Base-by-base conservation (phyloP, 2,329 filamentous ascomycete species). In the Colletotrichum higginsianum region DNA sequence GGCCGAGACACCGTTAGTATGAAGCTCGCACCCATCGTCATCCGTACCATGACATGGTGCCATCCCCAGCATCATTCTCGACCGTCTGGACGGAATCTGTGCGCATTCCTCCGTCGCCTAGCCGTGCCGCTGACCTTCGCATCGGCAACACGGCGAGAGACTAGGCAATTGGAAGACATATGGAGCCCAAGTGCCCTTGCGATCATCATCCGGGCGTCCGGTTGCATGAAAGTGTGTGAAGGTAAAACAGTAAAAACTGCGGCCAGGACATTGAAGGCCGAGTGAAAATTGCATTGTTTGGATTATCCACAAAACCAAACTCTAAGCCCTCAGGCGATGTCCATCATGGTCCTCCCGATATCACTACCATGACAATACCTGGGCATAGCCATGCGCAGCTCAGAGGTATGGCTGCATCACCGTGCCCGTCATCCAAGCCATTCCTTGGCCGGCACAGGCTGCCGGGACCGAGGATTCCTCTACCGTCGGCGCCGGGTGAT, bases 361-460 rank as follows among this genome's bases (percentile, higher is more conserved):
- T 49, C 4, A 12, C 8, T 21, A 21, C 46, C n/a, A 49, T n/a
- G 46, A 21, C 46, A 5, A 21, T n/a, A 12, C n/a, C 8, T 35
- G 30, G 30, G 18, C 52, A 9, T 26, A 35, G 50, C 50, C 50
- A 35, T 11, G 6, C 50, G 3, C 2, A n/a, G n/a, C 26, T 26
- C 30, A 18, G 35, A 55, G n/a, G 16, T 9, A 53, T 35, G 23
- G 46, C 38, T 3, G 18, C 61, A 3, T 38, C 50, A 6, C 40
- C 13, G 11, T 47, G 40, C 13, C 49, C 50, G 21, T 38, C 49
- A 18, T n/a, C 38, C 50, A 55, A n/a, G 35, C 21, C 49, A 4
- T 21, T 13, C 3, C 60, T 35, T 4, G 7, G 21, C 87, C 12
- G 83, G 40, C 85, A 86, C 73, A 85, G 87, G 6, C 76, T 89